Evolutionary conservation across 2,329 filamentous ascomycete genomes (phyloP).

Genomic region (Ophiostoma sp.): DNA sequence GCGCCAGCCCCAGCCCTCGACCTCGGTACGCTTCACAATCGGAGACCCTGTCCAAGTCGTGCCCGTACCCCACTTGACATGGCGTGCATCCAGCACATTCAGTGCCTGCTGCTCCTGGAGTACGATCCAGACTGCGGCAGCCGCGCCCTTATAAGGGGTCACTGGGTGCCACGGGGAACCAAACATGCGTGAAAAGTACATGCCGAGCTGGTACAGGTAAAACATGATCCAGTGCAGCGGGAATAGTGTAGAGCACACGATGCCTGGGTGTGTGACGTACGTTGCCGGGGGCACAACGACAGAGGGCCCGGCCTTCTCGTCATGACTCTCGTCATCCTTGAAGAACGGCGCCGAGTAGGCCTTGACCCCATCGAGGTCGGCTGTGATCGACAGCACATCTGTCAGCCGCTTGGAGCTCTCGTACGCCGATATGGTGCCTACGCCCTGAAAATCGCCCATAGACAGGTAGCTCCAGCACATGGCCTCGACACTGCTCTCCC

Average conservation of each 20-base stretch:
- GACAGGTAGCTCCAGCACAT: conserved; percentile 46
- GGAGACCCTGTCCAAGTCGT: conserved; percentile 52
- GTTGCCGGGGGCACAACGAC: conserved; percentile 49
- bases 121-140: conserved; percentile 70
- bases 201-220: conserved; percentile 60
- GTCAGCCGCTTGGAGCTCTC: conserved; percentile 84
- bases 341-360: conserved; percentile 56
- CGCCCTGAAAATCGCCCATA: conserved; percentile 68
- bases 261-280: conserved; percentile 80
- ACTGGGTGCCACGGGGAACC: conserved; percentile 87
- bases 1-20: conserved; percentile 77
- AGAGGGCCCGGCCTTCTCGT: conserved; percentile 28
- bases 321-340: conserved; percentile 24
- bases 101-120: conserved; percentile 61
- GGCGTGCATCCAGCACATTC: conserved; percentile 49
- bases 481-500: conserved; percentile 80
- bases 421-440: conserved; percentile 62
- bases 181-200: conserved; percentile 67
- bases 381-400: conserved; percentile 74
- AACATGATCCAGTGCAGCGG: conserved; percentile 65
- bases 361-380: conserved; percentile 58
- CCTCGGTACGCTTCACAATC: conserved; percentile 69
- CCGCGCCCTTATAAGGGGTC: conserved; percentile 70
- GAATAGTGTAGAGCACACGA: conserved; percentile 77
- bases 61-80: conserved; percentile 80